These are phyloP conservation scores for Erysimum cheiri DNA, from an alignment of 441 rosid species.

Conservation along the genomic window DNA sequence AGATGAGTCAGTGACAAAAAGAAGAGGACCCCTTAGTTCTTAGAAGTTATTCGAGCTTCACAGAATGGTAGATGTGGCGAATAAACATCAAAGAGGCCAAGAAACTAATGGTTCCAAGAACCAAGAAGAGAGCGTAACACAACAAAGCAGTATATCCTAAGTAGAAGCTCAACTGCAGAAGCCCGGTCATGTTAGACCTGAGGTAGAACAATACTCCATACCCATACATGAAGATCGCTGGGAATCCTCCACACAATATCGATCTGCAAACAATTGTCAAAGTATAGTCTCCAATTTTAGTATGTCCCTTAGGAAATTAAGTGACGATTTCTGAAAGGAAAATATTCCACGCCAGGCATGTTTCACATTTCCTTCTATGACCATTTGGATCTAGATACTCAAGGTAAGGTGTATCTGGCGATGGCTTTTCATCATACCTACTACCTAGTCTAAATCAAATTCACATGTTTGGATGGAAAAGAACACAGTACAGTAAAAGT, in stretches of 20 bases:
- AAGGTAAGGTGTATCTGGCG: background rate
- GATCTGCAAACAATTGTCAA: slow-evolving; percentile 58
- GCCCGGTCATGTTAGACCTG: slow-evolving; percentile 70
- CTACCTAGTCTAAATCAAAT: slow-evolving; percentile 4
- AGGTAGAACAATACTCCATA: slow-evolving; percentile 69
- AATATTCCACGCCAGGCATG: background rate
- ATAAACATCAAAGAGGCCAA: slow-evolving; percentile 66
- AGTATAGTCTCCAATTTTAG: background rate
- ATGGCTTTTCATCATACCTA: slow-evolving; percentile 14
- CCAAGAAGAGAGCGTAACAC: slow-evolving; percentile 81
- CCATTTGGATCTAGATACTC: background rate
- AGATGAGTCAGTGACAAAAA: slow-evolving; percentile 15
- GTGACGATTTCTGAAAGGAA: slow-evolving; percentile 1
- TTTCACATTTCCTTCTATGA: slow-evolving; percentile 18
- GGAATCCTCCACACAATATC: slow-evolving; percentile 65
- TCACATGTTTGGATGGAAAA: slow-evolving; percentile 1
- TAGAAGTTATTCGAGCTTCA: slow-evolving; percentile 65
- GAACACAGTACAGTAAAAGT: background rate
- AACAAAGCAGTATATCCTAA: slow-evolving; percentile 72
- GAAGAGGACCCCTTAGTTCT: slow-evolving; percentile 16
- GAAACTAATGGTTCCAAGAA: slow-evolving; percentile 70
- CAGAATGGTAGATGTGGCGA: slow-evolving; percentile 62
- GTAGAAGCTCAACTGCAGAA: slow-evolving; percentile 75
- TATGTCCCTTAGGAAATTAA: background rate
- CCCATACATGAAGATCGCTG: slow-evolving; percentile 72